Evolutionary conservation across 192 early-diverging fungal species (phyloP).

Genomic region (Diversispora eburnea): DNA sequence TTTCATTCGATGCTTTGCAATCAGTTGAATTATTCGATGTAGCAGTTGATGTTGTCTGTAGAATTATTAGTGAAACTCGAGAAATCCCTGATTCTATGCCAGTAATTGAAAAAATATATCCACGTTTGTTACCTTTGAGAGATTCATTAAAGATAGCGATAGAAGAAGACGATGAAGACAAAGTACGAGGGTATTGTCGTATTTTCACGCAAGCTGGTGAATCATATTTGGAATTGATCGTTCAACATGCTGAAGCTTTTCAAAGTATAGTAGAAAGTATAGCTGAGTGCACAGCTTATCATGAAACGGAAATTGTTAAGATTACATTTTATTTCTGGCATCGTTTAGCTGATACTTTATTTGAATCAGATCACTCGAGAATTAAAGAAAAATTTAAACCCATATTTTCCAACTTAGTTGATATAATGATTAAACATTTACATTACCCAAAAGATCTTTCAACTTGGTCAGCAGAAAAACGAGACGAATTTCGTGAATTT

Average conservation of each 20-base stretch:
- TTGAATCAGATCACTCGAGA: constrained; percentile 45
- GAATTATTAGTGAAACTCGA: constrained; percentile 71
- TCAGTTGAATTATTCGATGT: constrained; percentile 76
- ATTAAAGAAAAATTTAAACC: constrained; percentile 55
- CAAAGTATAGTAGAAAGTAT: constrained; percentile 75
- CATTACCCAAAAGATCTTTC: constrained; percentile 76
- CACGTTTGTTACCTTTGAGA: constrained; percentile 50
- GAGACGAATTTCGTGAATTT: constrained; percentile 97
- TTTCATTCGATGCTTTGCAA: constrained; percentile 71
- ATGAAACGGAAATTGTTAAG: constrained; percentile 78
- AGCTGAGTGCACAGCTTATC: constrained; percentile 72
- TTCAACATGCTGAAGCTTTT: constrained; percentile 64
- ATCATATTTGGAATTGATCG: constrained; percentile 73
- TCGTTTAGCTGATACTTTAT: constrained; percentile 62
- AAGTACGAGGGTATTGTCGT: constrained; percentile 75
- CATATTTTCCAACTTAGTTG: constrained; percentile 66
- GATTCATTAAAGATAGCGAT: constrained; percentile 41
- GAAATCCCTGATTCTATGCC: constrained; percentile 49
- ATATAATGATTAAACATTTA: constrained; percentile 82
- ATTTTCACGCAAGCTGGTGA: constrained; percentile 92
- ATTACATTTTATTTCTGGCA: constrained; percentile 95
- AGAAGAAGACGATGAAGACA: constrained; percentile 72
- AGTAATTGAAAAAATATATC: constrained; percentile 63
- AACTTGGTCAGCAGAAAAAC: constrained; percentile 75
- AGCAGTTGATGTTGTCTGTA: constrained; percentile 79